Percentiles rank a stretch among this genome's conserved stretches.
Evolutionary conservation across 2,329 filamentous ascomycete species (phyloP).

Genomic region (Pseudocercospora macadamiae): DNA sequence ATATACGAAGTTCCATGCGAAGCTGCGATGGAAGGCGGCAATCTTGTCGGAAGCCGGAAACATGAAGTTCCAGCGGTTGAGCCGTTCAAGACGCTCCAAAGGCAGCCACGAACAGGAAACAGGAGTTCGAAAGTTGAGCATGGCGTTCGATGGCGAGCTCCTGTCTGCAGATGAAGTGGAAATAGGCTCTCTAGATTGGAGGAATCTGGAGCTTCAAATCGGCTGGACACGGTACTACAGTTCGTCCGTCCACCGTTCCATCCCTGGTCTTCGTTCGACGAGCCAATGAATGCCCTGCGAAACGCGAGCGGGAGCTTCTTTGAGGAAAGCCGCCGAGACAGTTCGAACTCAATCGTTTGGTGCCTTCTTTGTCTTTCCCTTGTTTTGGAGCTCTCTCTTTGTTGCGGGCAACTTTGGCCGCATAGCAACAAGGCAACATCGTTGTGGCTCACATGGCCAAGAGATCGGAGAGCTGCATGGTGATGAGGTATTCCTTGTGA

Average conservation of each 20-base stretch:
- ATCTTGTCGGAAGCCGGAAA: background rate
- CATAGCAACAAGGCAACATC: background rate
- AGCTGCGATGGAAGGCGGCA: background rate
- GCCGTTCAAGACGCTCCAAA: background rate
- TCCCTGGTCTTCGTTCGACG: background rate
- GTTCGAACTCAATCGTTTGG: background rate
- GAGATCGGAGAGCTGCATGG: background rate
- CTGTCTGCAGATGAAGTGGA: constrained; percentile 2
- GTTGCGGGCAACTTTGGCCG: background rate
- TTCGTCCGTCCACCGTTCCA: background rate
- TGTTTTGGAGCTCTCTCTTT: background rate
- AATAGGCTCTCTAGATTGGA: constrained; percentile 1
- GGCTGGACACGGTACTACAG: background rate
- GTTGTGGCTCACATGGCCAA: background rate
- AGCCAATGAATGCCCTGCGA: background rate
- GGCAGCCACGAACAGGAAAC: background rate
- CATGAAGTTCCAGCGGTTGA: background rate
- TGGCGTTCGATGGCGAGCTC: constrained; percentile 3
- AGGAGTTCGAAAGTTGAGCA: background rate
- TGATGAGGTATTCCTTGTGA: background rate
- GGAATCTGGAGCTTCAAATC: background rate
- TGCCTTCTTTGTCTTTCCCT: background rate
- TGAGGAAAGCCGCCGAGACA: background rate
- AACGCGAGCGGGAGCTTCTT: background rate
- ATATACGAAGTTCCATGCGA: background rate